These are phyloP conservation scores for Xerocomus nothofagi DNA, from an alignment of 1,284 basidiomycete genomes.

Conservation along the genomic window DNA sequence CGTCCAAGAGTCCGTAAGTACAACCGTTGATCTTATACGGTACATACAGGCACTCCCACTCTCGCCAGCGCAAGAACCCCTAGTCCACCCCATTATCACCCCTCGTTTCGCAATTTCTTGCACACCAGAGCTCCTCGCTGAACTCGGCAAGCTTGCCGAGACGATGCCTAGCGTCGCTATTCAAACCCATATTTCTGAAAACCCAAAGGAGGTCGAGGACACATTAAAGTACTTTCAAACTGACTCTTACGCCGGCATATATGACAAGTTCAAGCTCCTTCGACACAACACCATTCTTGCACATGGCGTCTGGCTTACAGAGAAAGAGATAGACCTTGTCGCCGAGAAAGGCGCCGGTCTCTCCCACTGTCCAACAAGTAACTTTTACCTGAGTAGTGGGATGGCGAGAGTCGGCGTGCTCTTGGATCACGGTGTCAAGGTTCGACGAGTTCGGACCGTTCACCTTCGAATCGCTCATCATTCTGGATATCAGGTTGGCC, in stretches of 20 bases:
- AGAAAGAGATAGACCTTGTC: conserved; percentile 75
- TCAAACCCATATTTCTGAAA: conserved; percentile 95
- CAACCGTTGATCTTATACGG: conserved; percentile 66
- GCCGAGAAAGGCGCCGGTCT: conserved; percentile 70
- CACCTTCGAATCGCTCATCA: conserved; percentile 6
- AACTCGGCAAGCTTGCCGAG: conserved; percentile 56
- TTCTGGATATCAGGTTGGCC: conserved; percentile 59
- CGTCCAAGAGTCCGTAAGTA: conserved; percentile 52
- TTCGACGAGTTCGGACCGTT: conserved; percentile 32
- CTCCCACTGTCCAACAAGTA: conserved; percentile 92
- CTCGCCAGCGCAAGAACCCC: conserved; percentile 35
- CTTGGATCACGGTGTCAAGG: conserved; percentile 86
- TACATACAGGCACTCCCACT: conserved; percentile 63
- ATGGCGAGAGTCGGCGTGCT: conserved; percentile 77
- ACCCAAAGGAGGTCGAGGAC: conserved; percentile 70
- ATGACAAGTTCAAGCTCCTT: conserved; percentile 80
- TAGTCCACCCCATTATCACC: conserved; percentile 89
- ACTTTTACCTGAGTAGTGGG: conserved; percentile 88
- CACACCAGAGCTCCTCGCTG: conserved; percentile 66
- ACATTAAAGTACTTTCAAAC: conserved; percentile 68
- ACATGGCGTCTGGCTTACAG: conserved; percentile 83
- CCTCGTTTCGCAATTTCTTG: conserved; percentile 97
- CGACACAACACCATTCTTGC: conserved; percentile 83
- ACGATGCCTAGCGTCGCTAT: conserved; percentile 65
- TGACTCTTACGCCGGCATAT: conserved; percentile 74